Evolutionary conservation across 345 rosid genomes (phyloP).

Genomic region (Hibiscus trionum): DNA sequence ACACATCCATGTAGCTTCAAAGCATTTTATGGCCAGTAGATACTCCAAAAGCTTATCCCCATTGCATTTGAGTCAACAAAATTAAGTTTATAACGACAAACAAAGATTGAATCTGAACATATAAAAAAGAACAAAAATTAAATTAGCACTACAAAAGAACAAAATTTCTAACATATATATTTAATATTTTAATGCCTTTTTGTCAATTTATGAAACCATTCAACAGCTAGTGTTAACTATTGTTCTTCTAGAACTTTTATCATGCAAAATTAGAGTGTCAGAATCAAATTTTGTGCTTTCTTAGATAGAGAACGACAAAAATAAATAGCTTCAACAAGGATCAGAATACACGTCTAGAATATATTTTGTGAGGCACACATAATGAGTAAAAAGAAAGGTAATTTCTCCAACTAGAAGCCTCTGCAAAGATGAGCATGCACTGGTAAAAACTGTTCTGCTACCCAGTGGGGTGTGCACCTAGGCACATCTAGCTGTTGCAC

Average conservation of each 20-base stretch:
- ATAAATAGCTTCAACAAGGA: background rate
- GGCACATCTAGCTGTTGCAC: background rate
- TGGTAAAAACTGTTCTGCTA: background rate
- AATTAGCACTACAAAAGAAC: background rate
- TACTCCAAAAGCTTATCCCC: background rate
- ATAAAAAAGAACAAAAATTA: background rate
- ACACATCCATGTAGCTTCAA: background rate
- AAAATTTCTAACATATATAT: background rate
- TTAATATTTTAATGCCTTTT: background rate
- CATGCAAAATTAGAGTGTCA: background rate
- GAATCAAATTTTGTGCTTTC: background rate
- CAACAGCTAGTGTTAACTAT: background rate
- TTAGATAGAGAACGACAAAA: too few species aligned
- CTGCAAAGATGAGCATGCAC: background rate
- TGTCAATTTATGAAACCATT: background rate
- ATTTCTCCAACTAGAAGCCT: background rate
- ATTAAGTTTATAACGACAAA: background rate
- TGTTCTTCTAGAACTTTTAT: background rate
- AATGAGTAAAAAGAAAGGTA: background rate
- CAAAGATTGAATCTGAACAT: background rate
- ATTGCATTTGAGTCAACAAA: background rate
- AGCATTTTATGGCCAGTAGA: background rate
- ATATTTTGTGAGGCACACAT: background rate
- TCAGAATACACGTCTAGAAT: background rate
- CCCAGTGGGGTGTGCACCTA: background rate